Evolutionary conservation across 148 eudicot genomes (phyloP).

Genomic region (Tetragonia tetragonoides): DNA sequence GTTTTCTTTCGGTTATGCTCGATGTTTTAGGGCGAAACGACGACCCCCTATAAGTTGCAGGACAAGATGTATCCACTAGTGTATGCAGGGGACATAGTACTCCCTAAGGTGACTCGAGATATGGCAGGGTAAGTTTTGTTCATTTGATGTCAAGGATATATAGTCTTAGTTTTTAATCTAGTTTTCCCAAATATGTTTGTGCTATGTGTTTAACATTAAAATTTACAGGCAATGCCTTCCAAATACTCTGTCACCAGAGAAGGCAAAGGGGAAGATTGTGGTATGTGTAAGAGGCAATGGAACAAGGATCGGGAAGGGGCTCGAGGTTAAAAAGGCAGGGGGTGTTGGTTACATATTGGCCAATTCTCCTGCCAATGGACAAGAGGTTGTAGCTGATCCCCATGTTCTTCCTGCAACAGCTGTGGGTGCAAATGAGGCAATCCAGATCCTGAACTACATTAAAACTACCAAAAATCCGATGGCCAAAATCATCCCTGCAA

Average conservation of each 20-base stretch:
- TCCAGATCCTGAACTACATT: slow-evolving; percentile 55
- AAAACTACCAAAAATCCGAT: slow-evolving; percentile 43
- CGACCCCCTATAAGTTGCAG: slow-evolving; percentile 50
- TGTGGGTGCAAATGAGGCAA: slow-evolving; percentile 38
- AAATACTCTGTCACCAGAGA: slow-evolving; percentile 52
- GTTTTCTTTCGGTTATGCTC: not conserved
- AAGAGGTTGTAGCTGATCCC: slow-evolving; percentile 48
- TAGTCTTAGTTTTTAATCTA: no score
- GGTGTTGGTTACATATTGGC: slow-evolving; percentile 67
- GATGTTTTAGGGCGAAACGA: slow-evolving; percentile 58
- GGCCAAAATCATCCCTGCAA: slow-evolving; percentile 54
- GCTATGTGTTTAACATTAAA: not conserved
- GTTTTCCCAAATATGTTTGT: not conserved
- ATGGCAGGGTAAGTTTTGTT: slow-evolving; percentile 45
- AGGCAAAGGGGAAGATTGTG: slow-evolving; percentile 67
- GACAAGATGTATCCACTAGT: slow-evolving; percentile 63
- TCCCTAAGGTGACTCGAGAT: slow-evolving; percentile 40
- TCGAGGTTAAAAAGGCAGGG: slow-evolving; percentile 78
- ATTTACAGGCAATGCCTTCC: slow-evolving; percentile 74
- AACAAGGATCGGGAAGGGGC: slow-evolving; percentile 64
- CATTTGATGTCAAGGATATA: not conserved
- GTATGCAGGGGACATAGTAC: slow-evolving; percentile 58
- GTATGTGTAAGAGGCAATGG: slow-evolving; percentile 75
- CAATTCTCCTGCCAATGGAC: slow-evolving; percentile 41
- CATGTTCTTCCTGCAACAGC: slow-evolving; percentile 83